Evolutionary conservation across 257 asterid genomes (phyloP), one percentile per base, ranked within the genome.

Genomic region (Rehmannia glutinosa): DNA sequence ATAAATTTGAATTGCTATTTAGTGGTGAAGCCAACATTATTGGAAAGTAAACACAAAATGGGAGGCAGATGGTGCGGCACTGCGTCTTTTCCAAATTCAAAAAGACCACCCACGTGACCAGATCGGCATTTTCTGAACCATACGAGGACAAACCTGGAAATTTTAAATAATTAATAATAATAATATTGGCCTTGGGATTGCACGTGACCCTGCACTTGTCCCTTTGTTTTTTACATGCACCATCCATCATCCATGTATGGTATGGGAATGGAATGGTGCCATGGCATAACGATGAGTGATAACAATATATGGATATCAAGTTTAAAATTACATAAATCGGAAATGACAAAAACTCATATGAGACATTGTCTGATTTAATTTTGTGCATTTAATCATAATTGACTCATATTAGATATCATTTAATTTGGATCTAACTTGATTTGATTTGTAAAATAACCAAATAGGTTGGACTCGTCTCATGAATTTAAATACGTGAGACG

Each of bases 181-280:
- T 15, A 8, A 10, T 2, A 11, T 6, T 41, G 11, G 38, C 55
- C 13, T n/a, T 39, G 52, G 42, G 66, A 60, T 67, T 17, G 65
- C 74, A 73, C 74, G 78, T 67, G 74, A 66, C 65, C 25, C 64
- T 41, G 25, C 73, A 32, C 38, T 28, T 41, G 66, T 67, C 17
- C 52, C 70, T 39, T 3, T 50, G 28, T 32, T 47, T 66, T 56
- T 39, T 73, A 57, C 74, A 51, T 59, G 51, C 52, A 9, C 19
- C 10, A 35, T 27, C 16, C 13, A 15, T 36, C 43, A 4, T 36
- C 1, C 43, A 36, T 0, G 12, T 53, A 27, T 27, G 61, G n/a
- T 27, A 51, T 45, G 24, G 52, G 5, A 10, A 36, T 10, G 12
- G 12, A 36, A 6, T 36, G 43, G 38, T 32, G 38, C 38, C 38